Evolutionary conservation across 306 rosid genomes (phyloP).

Genomic region (Comarum palustre): DNA sequence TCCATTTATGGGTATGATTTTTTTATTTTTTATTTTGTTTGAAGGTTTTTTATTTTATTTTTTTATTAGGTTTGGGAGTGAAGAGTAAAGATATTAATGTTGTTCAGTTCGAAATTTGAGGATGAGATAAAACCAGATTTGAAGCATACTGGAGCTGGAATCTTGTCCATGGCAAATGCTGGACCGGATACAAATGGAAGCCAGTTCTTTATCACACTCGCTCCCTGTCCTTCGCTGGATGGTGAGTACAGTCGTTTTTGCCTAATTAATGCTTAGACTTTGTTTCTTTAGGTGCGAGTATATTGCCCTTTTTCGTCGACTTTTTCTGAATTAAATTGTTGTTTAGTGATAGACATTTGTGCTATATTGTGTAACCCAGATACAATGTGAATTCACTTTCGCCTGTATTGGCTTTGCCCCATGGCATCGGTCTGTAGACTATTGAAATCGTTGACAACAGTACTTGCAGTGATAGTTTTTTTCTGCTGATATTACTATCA

Average conservation of each 20-base stretch:
- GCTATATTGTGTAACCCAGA: not conserved
- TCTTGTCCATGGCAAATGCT: slow-evolving; percentile 97
- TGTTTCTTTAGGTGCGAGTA: not conserved
- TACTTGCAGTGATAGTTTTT: not conserved
- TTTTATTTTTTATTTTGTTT: not conserved
- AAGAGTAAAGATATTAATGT: not conserved
- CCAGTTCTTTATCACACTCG: slow-evolving; percentile 88
- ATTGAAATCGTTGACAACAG: not conserved
- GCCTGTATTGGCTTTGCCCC: not conserved
- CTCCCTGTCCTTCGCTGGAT: slow-evolving; percentile 93
- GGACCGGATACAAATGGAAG: slow-evolving; percentile 94
- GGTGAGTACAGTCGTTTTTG: slow-evolving; percentile 52
- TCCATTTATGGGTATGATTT: slow-evolving; percentile 82
- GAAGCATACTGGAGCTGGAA: slow-evolving; percentile 99
- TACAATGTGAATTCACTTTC: not conserved
- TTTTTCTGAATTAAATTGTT: not conserved
- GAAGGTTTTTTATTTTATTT: not conserved
- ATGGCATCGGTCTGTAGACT: not conserved
- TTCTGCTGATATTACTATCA: not conserved
- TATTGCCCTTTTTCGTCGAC: not conserved
- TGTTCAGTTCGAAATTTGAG: slow-evolving; percentile 68
- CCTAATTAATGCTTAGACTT: not conserved
- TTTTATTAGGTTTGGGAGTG: not conserved
- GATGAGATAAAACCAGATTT: slow-evolving; percentile 86
- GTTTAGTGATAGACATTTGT: not conserved